A percentile compares a stretch with the other conserved stretches of the same genome.
These are phyloP conservation scores for Typha latifolia DNA, from an alignment of 176 grass and related monocot species.

Conservation along the genomic window DNA sequence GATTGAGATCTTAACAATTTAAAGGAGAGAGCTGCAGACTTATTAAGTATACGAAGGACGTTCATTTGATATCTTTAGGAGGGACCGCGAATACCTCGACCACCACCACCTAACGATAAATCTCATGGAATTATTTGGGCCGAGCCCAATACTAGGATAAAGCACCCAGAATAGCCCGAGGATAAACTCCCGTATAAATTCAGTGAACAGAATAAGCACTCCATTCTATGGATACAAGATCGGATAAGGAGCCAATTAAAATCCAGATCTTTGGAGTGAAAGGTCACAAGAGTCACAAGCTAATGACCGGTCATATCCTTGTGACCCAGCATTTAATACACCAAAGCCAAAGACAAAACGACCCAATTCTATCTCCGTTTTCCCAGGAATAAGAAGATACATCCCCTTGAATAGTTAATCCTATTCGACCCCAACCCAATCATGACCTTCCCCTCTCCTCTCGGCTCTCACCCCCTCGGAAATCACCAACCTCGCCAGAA, in stretches of 20 bases:
- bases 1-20: too few relatives aligned
- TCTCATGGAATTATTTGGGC: too few relatives aligned
- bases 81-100: too few relatives aligned
- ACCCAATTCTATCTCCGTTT: not conserved
- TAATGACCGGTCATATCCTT: not conserved
- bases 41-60: too few relatives aligned
- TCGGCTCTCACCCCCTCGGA: not conserved
- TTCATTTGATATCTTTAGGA: too few relatives aligned
- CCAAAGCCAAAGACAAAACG: not conserved
- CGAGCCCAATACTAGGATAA: too few relatives aligned
- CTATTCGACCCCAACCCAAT: not conserved
- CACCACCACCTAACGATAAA: too few relatives aligned
- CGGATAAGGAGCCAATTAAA: not conserved
- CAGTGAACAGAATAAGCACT: too few relatives aligned
- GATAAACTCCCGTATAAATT: too few relatives aligned
- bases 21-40: too few relatives aligned
- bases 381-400: not conserved
- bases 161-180: too few relatives aligned
- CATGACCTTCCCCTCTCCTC: not conserved
- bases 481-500: slow-evolving; percentile 1
- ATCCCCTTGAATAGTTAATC: not conserved
- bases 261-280: not conserved
- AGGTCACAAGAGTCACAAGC: not conserved
- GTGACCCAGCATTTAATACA: not conserved
- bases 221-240: too few relatives aligned